These are phyloP conservation scores for Chlorella sp. DNA, from an alignment of 139 green algal genomes.

Conservation along the genomic window DNA sequence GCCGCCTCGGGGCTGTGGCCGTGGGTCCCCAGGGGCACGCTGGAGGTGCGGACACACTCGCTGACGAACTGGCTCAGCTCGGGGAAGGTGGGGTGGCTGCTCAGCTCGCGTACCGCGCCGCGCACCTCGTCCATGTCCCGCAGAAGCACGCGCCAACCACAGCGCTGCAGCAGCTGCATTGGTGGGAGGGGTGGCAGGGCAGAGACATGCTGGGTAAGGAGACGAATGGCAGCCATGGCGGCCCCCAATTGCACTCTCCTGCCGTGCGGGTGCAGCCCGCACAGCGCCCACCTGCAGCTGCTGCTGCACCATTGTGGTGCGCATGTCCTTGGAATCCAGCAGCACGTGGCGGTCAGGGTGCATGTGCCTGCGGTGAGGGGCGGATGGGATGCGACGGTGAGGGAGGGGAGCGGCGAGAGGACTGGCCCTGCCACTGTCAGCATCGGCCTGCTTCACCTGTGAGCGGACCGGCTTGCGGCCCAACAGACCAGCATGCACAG, in stretches of 20 bases:
- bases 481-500: no score
- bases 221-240: no score
- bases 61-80: background rate
- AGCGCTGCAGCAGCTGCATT: constrained; percentile 21
- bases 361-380: background rate
- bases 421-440: no score
- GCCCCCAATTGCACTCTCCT: no score
- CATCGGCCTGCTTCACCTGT: no score
- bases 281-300: background rate
- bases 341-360: background rate
- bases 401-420: no score
- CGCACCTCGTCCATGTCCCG: background rate
- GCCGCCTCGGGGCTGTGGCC: background rate
- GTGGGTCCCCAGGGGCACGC: constrained; percentile 12
- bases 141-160: constrained; percentile 15
- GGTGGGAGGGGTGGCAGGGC: no score
- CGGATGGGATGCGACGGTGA: no score
- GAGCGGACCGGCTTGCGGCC: no score
- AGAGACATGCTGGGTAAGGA: no score
- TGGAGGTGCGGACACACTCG: background rate
- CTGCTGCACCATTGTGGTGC: background rate
- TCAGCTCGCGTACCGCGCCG: background rate
- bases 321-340: background rate
- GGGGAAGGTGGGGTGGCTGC: background rate
- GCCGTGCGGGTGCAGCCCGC: no score